phyloP scores from a whole-genome alignment of 768 basidiomycete species.

The Glaciozyma antarctica region DNA sequence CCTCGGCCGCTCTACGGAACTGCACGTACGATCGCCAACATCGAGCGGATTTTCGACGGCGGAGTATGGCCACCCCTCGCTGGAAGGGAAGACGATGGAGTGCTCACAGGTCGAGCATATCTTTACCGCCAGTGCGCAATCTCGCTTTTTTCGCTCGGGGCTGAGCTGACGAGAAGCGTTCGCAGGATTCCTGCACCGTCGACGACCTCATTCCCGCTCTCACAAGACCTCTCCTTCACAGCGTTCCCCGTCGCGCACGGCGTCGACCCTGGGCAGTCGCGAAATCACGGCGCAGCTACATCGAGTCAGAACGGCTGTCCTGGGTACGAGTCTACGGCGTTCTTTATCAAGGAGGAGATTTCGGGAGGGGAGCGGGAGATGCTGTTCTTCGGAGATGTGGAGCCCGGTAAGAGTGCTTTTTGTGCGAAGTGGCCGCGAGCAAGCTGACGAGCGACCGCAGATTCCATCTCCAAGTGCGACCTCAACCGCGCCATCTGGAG shows the following conservation, averaged over 20 bases:
- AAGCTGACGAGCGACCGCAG: conserved; percentile 34
- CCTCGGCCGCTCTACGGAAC: conserved; percentile 57
- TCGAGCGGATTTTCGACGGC: conserved; percentile 65
- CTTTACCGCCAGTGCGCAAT: conserved; percentile 54
- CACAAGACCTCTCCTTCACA: conserved; percentile 49
- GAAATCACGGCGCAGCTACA: conserved; percentile 6
- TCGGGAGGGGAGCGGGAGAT: conserved; percentile 53
- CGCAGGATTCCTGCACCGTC: conserved; percentile 13
- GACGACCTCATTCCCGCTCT: conserved; percentile 16
- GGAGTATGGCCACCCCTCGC: conserved; percentile 79
- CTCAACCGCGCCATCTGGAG: conserved; percentile 68
- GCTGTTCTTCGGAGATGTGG: conserved; percentile 90
- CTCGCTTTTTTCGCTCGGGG: no score
- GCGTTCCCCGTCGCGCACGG: conserved; percentile 58
- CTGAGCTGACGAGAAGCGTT: no score
- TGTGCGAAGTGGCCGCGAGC: no score
- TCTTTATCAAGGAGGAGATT: conserved; percentile 61
- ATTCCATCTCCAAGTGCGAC: conserved; percentile 55
- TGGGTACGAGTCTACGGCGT: conserved; percentile 69
- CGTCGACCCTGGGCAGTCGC: conserved; percentile 48
- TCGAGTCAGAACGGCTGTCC: conserved; percentile 10
- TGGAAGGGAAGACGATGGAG: conserved; percentile 52
- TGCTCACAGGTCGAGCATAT: conserved; percentile 40
- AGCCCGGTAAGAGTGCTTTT: conserved; percentile 53
- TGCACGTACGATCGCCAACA: conserved; percentile 54